phyloP scores from a whole-genome alignment of 768 basidiomycete species.

The Pisolithus microcarpus region DNA sequence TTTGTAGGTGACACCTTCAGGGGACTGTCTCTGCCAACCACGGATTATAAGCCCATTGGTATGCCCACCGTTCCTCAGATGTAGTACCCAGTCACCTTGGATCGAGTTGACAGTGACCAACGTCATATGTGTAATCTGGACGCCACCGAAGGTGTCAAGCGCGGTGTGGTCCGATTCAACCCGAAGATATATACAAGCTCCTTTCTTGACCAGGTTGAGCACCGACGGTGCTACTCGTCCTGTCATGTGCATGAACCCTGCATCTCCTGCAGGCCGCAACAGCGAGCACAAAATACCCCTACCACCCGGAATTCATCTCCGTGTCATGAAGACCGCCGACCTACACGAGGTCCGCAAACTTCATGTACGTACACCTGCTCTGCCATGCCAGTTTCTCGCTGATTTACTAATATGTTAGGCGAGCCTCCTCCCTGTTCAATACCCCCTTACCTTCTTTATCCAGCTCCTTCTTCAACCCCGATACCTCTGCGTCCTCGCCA shows the following conservation, averaged over 20 bases:
- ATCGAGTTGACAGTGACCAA: too few relatives aligned
- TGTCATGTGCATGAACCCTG: neutral
- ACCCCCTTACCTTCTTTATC: slow-evolving; percentile 25
- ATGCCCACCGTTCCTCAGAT: too few relatives aligned
- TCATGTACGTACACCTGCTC: slow-evolving; percentile 13
- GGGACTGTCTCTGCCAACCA: too few relatives aligned
- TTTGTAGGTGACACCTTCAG: too few relatives aligned
- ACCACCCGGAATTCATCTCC: slow-evolving; percentile 11
- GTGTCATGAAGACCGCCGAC: slow-evolving; percentile 24
- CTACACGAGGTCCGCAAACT: slow-evolving; percentile 20
- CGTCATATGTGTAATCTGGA: too few relatives aligned
- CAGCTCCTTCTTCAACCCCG: slow-evolving; percentile 24
- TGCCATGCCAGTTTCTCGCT: neutral
- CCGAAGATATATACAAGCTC: neutral
- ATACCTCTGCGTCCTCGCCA: slow-evolving; percentile 25
- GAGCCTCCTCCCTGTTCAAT: slow-evolving; percentile 20
- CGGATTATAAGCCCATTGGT: too few relatives aligned
- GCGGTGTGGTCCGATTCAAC: neutral
- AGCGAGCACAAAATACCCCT: neutral
- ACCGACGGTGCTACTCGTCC: neutral
- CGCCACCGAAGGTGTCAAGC: too few relatives aligned
- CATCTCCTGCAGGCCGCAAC: neutral
- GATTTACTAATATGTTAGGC: slow-evolving; percentile 7
- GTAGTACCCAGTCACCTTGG: too few relatives aligned
- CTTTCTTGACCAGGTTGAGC: neutral